These are phyloP conservation scores for Lentinula novae-zelandiae DNA, from an alignment of 1,284 basidiomycete genomes.

Conservation along the genomic window DNA sequence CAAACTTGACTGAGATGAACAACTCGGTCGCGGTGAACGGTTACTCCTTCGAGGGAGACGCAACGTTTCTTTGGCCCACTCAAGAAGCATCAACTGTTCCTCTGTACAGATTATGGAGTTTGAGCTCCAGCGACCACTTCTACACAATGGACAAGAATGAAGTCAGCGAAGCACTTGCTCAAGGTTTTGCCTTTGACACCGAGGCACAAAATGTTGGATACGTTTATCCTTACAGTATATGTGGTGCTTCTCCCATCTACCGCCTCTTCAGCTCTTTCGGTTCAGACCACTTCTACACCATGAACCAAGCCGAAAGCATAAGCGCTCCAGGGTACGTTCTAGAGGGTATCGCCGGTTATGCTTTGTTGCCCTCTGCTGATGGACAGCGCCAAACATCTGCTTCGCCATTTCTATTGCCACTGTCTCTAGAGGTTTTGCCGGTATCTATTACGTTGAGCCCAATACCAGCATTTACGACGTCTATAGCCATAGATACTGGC, in stretches of 20 bases:
- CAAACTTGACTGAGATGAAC: not conserved
- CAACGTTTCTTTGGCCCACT: not conserved
- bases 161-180: not conserved
- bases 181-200: not conserved
- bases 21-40: not conserved
- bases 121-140: not conserved
- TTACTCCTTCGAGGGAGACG: not conserved
- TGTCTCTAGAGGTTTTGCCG: not conserved
- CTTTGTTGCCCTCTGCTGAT: not conserved
- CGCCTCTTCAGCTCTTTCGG: not conserved
- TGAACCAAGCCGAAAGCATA: not conserved
- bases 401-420: not conserved
- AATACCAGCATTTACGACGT: not conserved
- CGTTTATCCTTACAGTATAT: conserved; percentile 1
- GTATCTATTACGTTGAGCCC: not conserved
- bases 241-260: conserved; percentile 1
- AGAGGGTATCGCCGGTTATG: not conserved
- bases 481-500: no score
- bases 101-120: not conserved
- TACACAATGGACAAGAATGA: conserved; percentile 2
- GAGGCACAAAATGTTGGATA: not conserved
- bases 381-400: not conserved
- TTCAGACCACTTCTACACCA: conserved; percentile 6
- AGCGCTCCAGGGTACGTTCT: not conserved
- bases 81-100: not conserved